Percentiles rank a stretch among this genome's conserved stretches.
Conservation (phyloP, 768 basidiomycete genomes). For the Suillus subaureus region DNA sequence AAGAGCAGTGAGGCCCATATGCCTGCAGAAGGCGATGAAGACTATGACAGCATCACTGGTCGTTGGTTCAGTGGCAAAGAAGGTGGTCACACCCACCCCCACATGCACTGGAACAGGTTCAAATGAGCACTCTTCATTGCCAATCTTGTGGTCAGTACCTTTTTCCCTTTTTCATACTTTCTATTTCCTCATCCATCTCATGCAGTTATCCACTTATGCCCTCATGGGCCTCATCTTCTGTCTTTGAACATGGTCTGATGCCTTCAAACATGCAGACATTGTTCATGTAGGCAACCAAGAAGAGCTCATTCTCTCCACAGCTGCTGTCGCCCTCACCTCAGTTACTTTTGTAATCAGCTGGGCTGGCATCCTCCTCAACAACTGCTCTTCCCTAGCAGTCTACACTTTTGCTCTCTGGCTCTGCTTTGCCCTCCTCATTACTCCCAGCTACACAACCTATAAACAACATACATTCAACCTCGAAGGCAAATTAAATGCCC, state of each 20-base stretch:
- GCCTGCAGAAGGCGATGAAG: slow-evolving; percentile 53
- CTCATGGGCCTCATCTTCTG: slow-evolving; percentile 62
- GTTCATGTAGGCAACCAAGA: slow-evolving; percentile 63
- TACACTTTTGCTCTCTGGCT: slow-evolving; percentile 77
- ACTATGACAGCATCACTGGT: slow-evolving; percentile 48
- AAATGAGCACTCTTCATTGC: slow-evolving; percentile 78
- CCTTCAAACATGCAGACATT: slow-evolving; percentile 70
- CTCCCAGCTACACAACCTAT: slow-evolving; percentile 80
- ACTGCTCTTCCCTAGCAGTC: slow-evolving; percentile 76
- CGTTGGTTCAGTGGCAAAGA: slow-evolving; percentile 44
- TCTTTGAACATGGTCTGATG: slow-evolving; percentile 77
- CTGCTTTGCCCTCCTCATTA: slow-evolving; percentile 67
- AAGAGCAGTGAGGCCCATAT: slow-evolving; percentile 54
- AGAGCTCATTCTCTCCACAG: slow-evolving; percentile 71
- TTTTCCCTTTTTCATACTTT: neutral
- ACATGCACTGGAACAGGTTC: slow-evolving; percentile 78
- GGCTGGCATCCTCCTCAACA: slow-evolving; percentile 82
- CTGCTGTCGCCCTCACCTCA: too few species aligned
- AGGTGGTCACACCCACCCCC: slow-evolving; percentile 39
- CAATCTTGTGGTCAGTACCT: neutral
- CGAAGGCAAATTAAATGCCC: too few species aligned
- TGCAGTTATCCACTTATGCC: slow-evolving; percentile 60
- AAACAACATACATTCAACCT: too few species aligned
- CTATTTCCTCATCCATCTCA: neutral
- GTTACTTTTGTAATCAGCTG: too few species aligned